Conservation (phyloP, 2,329 filamentous ascomycete species). For the Penicillium sp. region DNA sequence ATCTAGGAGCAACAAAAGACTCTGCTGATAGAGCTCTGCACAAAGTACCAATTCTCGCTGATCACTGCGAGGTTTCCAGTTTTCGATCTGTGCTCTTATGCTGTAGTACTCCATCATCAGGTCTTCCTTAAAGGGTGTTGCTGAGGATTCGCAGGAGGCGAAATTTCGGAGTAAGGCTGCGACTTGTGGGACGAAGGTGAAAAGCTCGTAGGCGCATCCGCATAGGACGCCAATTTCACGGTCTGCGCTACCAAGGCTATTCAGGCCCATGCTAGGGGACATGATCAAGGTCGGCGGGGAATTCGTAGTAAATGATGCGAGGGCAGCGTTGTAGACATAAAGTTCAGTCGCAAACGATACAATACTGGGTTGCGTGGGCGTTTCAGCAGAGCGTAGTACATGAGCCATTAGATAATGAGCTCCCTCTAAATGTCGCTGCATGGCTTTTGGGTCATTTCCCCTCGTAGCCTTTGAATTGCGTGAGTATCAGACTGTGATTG, state of each 20-base stretch:
- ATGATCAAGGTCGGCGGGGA: constrained; percentile 9
- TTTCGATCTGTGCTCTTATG: constrained; percentile 13
- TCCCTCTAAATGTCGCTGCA: constrained; percentile 25
- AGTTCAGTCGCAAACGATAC: constrained; percentile 21
- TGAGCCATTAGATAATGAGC: constrained; percentile 26
- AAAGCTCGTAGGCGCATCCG: constrained; percentile 24
- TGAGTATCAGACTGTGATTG: neutral
- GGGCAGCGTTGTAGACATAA: constrained; percentile 25
- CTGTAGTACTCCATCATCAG: constrained; percentile 12
- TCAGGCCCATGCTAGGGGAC: constrained; percentile 3
- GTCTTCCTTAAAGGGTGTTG: neutral
- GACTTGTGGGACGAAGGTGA: constrained; percentile 17
- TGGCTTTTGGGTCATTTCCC: constrained; percentile 23
- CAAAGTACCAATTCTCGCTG: constrained; percentile 19
- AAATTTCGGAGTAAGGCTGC: constrained; percentile 16
- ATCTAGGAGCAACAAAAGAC: constrained; percentile 22
- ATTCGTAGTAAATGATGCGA: constrained; percentile 23
- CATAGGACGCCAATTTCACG: constrained; percentile 21
- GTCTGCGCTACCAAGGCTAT: neutral
- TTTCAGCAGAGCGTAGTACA: constrained; percentile 10
- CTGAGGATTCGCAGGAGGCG: constrained; percentile 1
- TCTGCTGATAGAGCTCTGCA: constrained; percentile 25
- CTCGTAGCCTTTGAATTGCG: constrained; percentile 19
- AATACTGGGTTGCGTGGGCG: constrained; percentile 13
- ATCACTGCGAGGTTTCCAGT: constrained; percentile 17